A percentile compares a stretch with the other conserved stretches of the same genome.
Evolutionary conservation across 2,329 filamentous ascomycete genomes (phyloP).

Genomic region (Aspergillus pseudoglaucus): DNA sequence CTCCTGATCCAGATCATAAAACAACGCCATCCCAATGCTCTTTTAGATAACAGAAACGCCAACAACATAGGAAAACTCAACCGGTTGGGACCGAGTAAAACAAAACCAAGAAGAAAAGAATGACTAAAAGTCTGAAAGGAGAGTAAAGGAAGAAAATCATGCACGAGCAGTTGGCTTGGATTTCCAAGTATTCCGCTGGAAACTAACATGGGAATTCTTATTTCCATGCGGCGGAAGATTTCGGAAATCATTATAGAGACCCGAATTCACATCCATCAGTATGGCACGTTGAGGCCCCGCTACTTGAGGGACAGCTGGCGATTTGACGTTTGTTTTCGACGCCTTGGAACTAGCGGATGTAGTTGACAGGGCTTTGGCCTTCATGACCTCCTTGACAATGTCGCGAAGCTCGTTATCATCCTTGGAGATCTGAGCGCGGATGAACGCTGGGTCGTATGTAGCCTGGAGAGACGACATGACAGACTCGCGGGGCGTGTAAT

Average conservation of each 20-base stretch:
- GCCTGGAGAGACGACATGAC: conserved; percentile 70
- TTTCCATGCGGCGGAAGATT: conserved; percentile 18
- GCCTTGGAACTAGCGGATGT: neutral
- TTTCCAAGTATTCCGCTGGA: conserved; percentile 30
- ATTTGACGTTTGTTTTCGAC: neutral
- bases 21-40: conserved; percentile 30
- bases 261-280: conserved; percentile 38
- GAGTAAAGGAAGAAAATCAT: conserved; percentile 7
- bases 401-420: conserved; percentile 67
- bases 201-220: conserved; percentile 25
- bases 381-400: conserved; percentile 58
- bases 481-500: conserved; percentile 64
- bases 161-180: conserved; percentile 24
- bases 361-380: conserved; percentile 16
- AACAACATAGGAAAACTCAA: conserved; percentile 8
- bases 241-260: conserved; percentile 27
- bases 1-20: neutral
- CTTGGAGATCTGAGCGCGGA: conserved; percentile 76
- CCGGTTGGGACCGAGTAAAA: conserved; percentile 17
- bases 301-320: conserved; percentile 18
- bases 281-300: conserved; percentile 40
- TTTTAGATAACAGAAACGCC: conserved; percentile 12
- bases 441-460: conserved; percentile 53
- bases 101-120: conserved; percentile 9
- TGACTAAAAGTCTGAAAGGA: conserved; percentile 1